Conservation (phyloP, 2,329 filamentous ascomycete genomes). For the Fusarium sp. region DNA sequence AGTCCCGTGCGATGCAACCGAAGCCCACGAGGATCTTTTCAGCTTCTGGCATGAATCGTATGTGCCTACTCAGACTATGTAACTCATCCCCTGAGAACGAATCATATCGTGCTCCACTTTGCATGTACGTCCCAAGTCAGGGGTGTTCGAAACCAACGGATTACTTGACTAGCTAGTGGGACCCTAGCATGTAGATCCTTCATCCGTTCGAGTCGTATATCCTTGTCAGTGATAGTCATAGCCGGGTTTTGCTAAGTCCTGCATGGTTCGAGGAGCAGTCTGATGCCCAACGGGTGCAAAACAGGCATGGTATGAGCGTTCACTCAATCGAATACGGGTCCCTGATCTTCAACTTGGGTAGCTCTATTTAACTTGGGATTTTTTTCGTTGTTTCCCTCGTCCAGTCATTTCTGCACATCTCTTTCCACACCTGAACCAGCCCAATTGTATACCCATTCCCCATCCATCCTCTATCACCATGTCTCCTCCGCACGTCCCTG, state of each 20-base stretch:
- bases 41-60: neutral
- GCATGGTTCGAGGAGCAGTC: neutral
- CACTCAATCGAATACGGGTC: neutral
- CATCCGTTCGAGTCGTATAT: neutral
- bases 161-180: neutral
- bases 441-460: neutral
- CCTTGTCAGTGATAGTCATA: neutral
- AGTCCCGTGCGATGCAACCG: neutral
- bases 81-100: neutral
- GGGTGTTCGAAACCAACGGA: neutral
- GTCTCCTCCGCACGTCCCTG: conserved; percentile 18
- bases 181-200: neutral
- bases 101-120: neutral
- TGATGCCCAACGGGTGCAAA: neutral
- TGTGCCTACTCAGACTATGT: neutral
- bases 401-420: neutral
- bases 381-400: neutral
- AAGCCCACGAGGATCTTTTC: neutral
- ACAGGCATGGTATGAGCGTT: neutral
- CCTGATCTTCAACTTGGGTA: neutral
- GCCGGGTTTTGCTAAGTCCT: neutral
- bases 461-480: neutral
- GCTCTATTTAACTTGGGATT: neutral
- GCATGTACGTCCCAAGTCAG: neutral
- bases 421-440: neutral